Evolutionary conservation across 768 basidiomycete genomes (phyloP).

Genomic region (Leccinum variicolor): DNA sequence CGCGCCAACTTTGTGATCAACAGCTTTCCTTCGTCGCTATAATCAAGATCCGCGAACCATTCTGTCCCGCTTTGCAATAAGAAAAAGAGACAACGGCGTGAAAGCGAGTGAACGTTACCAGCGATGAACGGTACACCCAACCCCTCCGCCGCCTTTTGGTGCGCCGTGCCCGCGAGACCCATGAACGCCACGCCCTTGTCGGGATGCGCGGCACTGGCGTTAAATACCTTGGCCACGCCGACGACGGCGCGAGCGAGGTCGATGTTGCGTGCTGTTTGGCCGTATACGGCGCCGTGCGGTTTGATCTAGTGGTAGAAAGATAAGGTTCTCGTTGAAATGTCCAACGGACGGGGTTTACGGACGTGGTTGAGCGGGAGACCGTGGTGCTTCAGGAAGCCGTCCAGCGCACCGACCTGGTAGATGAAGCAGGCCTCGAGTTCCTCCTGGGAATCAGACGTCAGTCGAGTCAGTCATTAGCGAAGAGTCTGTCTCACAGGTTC

Average conservation of each 20-base stretch:
- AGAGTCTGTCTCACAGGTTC: constrained; percentile 41
- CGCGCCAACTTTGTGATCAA: constrained; percentile 51
- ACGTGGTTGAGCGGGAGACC: constrained; percentile 56
- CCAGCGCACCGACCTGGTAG: constrained; percentile 66
- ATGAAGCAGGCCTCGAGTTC: constrained; percentile 56
- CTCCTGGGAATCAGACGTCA: constrained; percentile 32
- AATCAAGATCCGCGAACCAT: constrained; percentile 68
- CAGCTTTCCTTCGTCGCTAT: constrained; percentile 52
- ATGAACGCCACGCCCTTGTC: constrained; percentile 46
- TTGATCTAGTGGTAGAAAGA: constrained; percentile 40
- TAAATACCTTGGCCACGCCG: constrained; percentile 51
- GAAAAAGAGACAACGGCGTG: background rate
- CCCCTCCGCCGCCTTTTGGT: constrained; percentile 54
- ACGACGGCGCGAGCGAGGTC: constrained; percentile 54
- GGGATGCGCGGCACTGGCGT: constrained; percentile 16
- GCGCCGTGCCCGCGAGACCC: constrained; percentile 61
- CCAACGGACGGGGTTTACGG: constrained; percentile 9
- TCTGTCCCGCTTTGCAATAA: constrained; percentile 32
- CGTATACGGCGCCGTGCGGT: constrained; percentile 61
- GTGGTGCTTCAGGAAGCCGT: constrained; percentile 54
- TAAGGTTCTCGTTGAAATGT: background rate
- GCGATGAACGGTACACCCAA: constrained; percentile 59
- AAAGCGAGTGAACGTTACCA: constrained; percentile 31
- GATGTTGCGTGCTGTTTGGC: constrained; percentile 53
- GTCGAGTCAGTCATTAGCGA: background rate